Percentiles rank a stretch among this genome's conserved stretches.
These are phyloP conservation scores for Penstemon newberryi DNA, from an alignment of 257 asterid species.

Conservation along the genomic window DNA sequence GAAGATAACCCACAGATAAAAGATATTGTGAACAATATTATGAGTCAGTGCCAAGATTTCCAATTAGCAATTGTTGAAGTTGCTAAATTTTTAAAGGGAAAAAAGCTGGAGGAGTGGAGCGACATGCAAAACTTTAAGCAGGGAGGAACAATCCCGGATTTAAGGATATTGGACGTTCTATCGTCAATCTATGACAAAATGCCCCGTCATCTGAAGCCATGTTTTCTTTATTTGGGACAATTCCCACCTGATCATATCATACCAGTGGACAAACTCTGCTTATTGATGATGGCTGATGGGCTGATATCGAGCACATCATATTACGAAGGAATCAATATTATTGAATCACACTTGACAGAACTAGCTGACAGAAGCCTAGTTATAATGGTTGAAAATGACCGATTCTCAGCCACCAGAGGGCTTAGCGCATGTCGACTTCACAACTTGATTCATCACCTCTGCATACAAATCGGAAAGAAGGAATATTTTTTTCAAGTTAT, in stretches of 20 bases:
- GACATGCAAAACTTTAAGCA: neutral
- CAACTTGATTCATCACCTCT: neutral
- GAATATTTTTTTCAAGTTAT: neutral
- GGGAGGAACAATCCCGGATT: neutral
- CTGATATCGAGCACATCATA: neutral
- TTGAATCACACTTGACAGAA: neutral
- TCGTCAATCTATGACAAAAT: neutral
- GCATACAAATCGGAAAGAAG: neutral
- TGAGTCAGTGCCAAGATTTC: slow-evolving; percentile 7
- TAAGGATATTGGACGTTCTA: neutral
- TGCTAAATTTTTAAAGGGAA: neutral
- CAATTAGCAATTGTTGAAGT: neutral
- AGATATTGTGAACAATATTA: neutral
- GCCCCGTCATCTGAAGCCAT: slow-evolving; percentile 11
- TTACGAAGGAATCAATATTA: neutral
- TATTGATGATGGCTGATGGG: slow-evolving; percentile 25
- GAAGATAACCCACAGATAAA: neutral
- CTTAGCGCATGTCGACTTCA: slow-evolving; percentile 4
- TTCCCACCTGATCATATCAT: slow-evolving; percentile 13
- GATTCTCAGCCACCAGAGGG: neutral
- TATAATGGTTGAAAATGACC: neutral
- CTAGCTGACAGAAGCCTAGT: slow-evolving; percentile 15
- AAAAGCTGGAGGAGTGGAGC: neutral
- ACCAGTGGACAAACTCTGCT: slow-evolving; percentile 12
- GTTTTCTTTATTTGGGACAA: slow-evolving; percentile 18